Conservation (phyloP, 2,329 filamentous ascomycete genomes). For the Colletotrichum sp. region DNA sequence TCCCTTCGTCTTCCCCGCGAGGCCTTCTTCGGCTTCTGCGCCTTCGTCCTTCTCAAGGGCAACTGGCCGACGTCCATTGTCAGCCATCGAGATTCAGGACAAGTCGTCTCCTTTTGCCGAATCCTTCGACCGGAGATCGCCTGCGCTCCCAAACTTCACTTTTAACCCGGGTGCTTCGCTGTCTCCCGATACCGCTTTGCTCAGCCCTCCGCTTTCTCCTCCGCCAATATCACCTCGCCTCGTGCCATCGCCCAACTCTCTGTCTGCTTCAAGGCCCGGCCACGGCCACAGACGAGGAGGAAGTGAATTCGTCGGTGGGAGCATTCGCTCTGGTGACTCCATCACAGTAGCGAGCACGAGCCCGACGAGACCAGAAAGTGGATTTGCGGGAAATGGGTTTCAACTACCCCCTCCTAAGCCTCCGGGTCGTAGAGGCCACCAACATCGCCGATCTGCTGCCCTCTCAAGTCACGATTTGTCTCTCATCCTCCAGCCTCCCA, state of each 20-base stretch:
- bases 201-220: constrained; percentile 63
- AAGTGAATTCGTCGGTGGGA: constrained; percentile 87
- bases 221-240: constrained; percentile 45
- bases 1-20: constrained; percentile 67
- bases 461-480: constrained; percentile 86
- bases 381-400: constrained; percentile 62
- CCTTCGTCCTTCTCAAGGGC: constrained; percentile 54
- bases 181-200: constrained; percentile 41
- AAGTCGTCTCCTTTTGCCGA: constrained; percentile 32
- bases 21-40: constrained; percentile 51
- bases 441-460: constrained; percentile 80
- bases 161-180: constrained; percentile 57
- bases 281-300: constrained; percentile 82
- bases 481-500: constrained; percentile 66
- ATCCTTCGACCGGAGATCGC: constrained; percentile 33
- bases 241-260: constrained; percentile 53
- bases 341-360: constrained; percentile 71
- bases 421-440: constrained; percentile 69
- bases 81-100: constrained; percentile 53
- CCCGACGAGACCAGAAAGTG: constrained; percentile 68
- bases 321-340: constrained; percentile 61
- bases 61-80: constrained; percentile 56
- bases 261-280: constrained; percentile 52
- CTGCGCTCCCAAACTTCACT: constrained; percentile 57
- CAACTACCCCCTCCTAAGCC: constrained; percentile 52